Conservation (phyloP, 2,329 filamentous ascomycete species). For the Aspergillus caelatus region DNA sequence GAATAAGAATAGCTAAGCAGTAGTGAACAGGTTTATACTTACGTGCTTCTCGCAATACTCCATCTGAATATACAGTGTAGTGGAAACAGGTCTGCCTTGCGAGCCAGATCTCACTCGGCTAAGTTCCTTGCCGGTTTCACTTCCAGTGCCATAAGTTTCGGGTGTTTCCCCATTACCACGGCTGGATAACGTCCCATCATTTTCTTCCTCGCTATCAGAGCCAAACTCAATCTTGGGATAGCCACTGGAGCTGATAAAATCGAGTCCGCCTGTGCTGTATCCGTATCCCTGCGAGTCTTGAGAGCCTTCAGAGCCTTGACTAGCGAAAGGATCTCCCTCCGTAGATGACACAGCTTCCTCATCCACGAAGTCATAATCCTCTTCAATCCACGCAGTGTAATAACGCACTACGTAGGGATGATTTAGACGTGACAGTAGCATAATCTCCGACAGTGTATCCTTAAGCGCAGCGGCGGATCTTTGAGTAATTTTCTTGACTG, state of each 20-base stretch:
- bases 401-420: slow-evolving; percentile 89
- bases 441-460: slow-evolving; percentile 78
- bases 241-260: slow-evolving; percentile 88
- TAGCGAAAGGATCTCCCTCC: slow-evolving; percentile 56
- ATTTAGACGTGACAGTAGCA: slow-evolving; percentile 86
- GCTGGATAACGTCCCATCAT: slow-evolving; percentile 40
- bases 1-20: background rate
- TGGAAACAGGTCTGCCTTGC: slow-evolving; percentile 60
- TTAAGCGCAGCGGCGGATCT: slow-evolving; percentile 67
- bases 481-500: slow-evolving; percentile 93
- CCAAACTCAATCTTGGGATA: slow-evolving; percentile 78
- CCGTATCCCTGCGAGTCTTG: slow-evolving; percentile 52
- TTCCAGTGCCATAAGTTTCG: slow-evolving; percentile 26
- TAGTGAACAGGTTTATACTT: slow-evolving; percentile 33
- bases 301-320: slow-evolving; percentile 13
- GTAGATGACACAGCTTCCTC: slow-evolving; percentile 51
- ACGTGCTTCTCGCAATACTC: slow-evolving; percentile 93
- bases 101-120: slow-evolving; percentile 51
- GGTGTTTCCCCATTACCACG: slow-evolving; percentile 30
- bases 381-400: slow-evolving; percentile 93
- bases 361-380: slow-evolving; percentile 50
- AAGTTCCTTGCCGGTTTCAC: slow-evolving; percentile 37
- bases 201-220: slow-evolving; percentile 54
- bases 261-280: slow-evolving; percentile 76
- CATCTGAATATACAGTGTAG: slow-evolving; percentile 96